Conservation (phyloP, 441 rosid species). For the Pelargonium myrrhifolium region DNA sequence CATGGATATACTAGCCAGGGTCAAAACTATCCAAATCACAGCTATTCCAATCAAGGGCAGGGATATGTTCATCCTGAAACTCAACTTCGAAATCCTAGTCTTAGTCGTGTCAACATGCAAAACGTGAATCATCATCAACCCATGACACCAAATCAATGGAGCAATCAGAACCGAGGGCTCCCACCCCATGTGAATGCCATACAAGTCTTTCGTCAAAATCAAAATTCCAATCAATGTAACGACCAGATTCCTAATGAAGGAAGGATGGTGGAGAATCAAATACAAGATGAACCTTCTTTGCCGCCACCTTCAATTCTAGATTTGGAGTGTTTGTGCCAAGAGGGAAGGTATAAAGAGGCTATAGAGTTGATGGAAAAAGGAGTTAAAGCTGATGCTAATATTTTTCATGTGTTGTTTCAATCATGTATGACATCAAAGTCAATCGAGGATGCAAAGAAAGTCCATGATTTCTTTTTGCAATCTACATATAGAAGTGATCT, state of each 20-base stretch:
- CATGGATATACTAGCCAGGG: slow-evolving; percentile 5
- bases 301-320: slow-evolving; percentile 37
- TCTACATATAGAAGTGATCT: slow-evolving; percentile 56
- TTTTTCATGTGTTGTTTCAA: slow-evolving; percentile 49
- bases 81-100: background rate
- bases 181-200: slow-evolving; percentile 1
- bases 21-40: background rate
- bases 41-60: slow-evolving; percentile 3
- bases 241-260: slow-evolving; percentile 11
- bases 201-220: background rate
- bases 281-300: slow-evolving; percentile 1
- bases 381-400: slow-evolving; percentile 51
- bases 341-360: slow-evolving; percentile 61
- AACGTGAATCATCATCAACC: background rate
- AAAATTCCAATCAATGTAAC: slow-evolving; percentile 23
- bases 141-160: background rate
- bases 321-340: slow-evolving; percentile 45
- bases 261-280: slow-evolving; percentile 5
- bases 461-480: slow-evolving; percentile 77
- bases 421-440: slow-evolving; percentile 41
- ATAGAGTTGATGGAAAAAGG: slow-evolving; percentile 67
- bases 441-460: slow-evolving; percentile 72
- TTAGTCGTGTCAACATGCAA: background rate
- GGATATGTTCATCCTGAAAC: background rate
- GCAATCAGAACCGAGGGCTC: background rate